Evolutionary conservation across 2,329 filamentous ascomycete genomes (phyloP).

Genomic region (Neofusicoccum ribis): DNA sequence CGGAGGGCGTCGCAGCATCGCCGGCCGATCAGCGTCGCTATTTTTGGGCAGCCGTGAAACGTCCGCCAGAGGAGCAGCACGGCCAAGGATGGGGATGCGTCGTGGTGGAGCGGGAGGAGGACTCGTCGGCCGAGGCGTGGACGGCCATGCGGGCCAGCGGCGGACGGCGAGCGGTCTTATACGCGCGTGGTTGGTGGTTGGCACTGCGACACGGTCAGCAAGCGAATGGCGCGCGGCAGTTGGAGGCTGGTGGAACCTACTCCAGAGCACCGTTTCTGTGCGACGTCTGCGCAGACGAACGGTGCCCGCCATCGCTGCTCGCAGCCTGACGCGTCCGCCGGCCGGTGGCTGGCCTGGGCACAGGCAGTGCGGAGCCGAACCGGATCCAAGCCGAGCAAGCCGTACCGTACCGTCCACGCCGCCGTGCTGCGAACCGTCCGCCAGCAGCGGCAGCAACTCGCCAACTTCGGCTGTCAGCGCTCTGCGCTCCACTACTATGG

Average conservation of each 20-base stretch:
- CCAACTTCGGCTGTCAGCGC: slow-evolving; percentile 4
- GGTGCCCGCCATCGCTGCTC: not conserved
- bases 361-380: slow-evolving; percentile 13
- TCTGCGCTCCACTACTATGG: not conserved
- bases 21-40: slow-evolving; percentile 9
- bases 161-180: not conserved
- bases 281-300: not conserved
- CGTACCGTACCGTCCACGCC: not conserved
- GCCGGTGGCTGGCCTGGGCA: not conserved
- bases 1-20: not conserved
- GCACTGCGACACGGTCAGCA: not conserved
- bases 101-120: not conserved
- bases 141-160: not conserved
- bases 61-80: not conserved
- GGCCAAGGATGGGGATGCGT: not conserved
- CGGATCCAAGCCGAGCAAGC: not conserved
- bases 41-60: slow-evolving; percentile 13
- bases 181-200: not conserved
- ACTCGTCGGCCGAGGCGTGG: not conserved
- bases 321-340: not conserved
- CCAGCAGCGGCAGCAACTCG: not conserved
- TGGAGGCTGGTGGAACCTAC: not conserved
- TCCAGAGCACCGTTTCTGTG: not conserved
- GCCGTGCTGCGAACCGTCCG: not conserved
- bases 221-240: not conserved